Conservation (phyloP, 2,329 filamentous ascomycete genomes). For the Fusarium continuum region DNA sequence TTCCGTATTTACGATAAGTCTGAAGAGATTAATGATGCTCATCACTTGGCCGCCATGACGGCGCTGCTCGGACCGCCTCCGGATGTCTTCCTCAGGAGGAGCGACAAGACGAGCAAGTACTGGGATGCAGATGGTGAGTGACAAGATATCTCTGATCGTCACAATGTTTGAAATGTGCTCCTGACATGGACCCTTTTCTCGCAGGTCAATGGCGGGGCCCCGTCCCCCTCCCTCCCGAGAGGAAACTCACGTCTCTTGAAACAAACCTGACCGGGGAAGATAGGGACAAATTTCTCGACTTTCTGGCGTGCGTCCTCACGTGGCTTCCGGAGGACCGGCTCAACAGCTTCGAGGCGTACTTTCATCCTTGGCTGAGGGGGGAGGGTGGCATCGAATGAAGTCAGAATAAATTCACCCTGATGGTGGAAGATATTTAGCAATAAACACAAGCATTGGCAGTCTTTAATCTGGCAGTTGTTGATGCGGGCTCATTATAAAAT, state of each 20-base stretch:
- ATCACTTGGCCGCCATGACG: slow-evolving; percentile 45
- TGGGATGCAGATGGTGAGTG: slow-evolving; percentile 43
- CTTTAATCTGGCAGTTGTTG: too few species aligned
- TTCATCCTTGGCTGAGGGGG: slow-evolving; percentile 39
- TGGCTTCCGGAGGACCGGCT: slow-evolving; percentile 44
- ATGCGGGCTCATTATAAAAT: too few species aligned
- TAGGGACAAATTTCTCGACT: slow-evolving; percentile 33
- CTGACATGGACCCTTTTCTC: too few species aligned
- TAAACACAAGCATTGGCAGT: too few species aligned
- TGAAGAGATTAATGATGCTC: slow-evolving; percentile 39
- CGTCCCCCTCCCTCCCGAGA: slow-evolving; percentile 35
- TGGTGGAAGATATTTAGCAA: too few species aligned
- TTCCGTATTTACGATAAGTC: slow-evolving; percentile 40
- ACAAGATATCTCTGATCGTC: too few species aligned
- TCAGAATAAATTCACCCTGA: too few species aligned
- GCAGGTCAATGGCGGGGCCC: slow-evolving; percentile 43
- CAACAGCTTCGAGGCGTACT: slow-evolving; percentile 24
- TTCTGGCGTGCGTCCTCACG: slow-evolving; percentile 32
- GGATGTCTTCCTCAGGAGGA: slow-evolving; percentile 35
- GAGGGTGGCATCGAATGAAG: too few species aligned
- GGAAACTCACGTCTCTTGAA: slow-evolving; percentile 28
- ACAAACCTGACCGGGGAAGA: slow-evolving; percentile 20
- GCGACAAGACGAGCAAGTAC: slow-evolving; percentile 35
- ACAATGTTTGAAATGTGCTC: too few species aligned
- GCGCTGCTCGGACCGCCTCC: slow-evolving; percentile 44